Evolutionary conservation across 345 rosid genomes (phyloP).

Genomic region (Eutrema yunnanense): DNA sequence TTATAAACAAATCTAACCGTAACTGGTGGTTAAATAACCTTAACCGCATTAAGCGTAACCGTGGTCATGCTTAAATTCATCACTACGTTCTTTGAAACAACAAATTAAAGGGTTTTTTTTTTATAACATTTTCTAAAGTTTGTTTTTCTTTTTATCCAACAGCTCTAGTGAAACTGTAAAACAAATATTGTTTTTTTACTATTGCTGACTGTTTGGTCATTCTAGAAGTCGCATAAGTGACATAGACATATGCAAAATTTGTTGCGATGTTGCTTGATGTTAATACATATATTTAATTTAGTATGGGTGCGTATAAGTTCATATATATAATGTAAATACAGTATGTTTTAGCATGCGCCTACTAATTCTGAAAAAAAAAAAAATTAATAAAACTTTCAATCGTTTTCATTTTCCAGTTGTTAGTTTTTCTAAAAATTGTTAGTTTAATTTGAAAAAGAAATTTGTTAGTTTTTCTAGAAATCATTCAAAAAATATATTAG

Average conservation of each 20-base stretch:
- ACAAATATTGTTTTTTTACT: no score
- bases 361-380: no score
- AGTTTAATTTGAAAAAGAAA: no score
- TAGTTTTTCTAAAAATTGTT: not conserved
- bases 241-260: not conserved
- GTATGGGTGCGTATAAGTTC: not conserved
- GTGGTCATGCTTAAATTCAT: no score
- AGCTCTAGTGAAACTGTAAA: not conserved
- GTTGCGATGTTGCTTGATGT: not conserved
- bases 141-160: not conserved
- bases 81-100: not conserved
- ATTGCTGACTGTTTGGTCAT: not conserved
- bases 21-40: no score
- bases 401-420: not conserved
- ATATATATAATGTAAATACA: no score
- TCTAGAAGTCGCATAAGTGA: not conserved
- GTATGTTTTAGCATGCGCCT: no score
- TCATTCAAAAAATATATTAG: not conserved
- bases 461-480: not conserved
- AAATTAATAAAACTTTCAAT: no score
- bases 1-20: no score
- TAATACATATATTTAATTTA: no score
- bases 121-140: not conserved
- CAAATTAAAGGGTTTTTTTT: not conserved
- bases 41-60: no score